phyloP scores from a whole-genome alignment of 2,329 filamentous ascomycete species.

The Chaetothyriales sp. region DNA sequence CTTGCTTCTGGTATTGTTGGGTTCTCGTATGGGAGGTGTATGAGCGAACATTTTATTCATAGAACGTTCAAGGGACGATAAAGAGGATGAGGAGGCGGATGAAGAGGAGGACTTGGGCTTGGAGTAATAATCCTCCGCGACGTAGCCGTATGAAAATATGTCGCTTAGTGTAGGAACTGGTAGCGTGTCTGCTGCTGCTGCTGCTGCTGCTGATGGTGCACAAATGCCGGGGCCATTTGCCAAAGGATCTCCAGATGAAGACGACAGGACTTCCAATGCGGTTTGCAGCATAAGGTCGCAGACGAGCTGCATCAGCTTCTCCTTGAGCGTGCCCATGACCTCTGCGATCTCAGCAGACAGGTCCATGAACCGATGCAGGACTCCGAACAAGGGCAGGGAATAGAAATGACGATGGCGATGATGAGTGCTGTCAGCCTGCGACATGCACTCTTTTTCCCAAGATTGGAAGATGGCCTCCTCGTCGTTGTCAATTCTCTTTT shows the following conservation, averaged over 20 bases:
- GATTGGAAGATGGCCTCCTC: neutral
- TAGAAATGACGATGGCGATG: neutral
- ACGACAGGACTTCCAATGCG: conserved; percentile 4
- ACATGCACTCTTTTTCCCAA: neutral
- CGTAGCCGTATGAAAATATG: neutral
- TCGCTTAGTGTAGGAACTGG: neutral
- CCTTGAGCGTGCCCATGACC: neutral
- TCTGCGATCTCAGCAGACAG: conserved; percentile 11
- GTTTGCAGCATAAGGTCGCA: conserved; percentile 13
- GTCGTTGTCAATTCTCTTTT: neutral
- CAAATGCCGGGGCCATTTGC: neutral
- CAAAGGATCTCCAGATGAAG: neutral
- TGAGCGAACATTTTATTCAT: neutral
- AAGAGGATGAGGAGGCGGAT: neutral
- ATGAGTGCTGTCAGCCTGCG: neutral
- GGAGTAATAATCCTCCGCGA: neutral
- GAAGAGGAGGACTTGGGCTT: neutral
- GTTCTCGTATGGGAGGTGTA: neutral
- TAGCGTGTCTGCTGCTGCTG: neutral
- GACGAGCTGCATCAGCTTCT: conserved; percentile 10
- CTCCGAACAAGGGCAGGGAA: conserved; percentile 3
- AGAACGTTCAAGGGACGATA: neutral
- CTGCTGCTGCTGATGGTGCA: neutral
- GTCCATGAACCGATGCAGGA: conserved; percentile 13
- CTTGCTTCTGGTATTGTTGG: neutral